Conservation (phyloP, 345 rosid species). For the Eutrema japonicum region DNA sequence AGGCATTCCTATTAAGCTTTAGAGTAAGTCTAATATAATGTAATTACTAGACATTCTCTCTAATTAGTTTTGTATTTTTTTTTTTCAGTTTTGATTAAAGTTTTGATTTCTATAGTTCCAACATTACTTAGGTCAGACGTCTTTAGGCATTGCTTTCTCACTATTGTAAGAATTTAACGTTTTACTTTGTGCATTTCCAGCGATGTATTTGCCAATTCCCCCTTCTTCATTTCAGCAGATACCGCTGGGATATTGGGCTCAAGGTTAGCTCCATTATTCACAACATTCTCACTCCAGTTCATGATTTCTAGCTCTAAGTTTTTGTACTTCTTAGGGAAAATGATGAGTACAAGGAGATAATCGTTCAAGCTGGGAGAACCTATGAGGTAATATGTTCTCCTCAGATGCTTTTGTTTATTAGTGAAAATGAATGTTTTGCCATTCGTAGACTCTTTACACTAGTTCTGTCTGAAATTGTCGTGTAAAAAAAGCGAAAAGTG, state of each 20-base stretch:
- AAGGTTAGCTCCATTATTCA: slow-evolving; percentile 53
- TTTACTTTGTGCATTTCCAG: slow-evolving; percentile 48
- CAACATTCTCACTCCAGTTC: slow-evolving; percentile 28
- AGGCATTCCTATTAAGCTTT: slow-evolving; percentile 20
- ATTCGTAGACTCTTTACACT: slow-evolving; percentile 10
- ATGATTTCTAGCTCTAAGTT: slow-evolving; percentile 24
- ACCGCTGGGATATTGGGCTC: slow-evolving; percentile 68
- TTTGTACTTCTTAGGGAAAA: slow-evolving; percentile 56
- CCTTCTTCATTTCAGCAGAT: slow-evolving; percentile 92
- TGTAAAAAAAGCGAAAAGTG: slow-evolving; percentile 6
- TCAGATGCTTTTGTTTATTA: slow-evolving; percentile 22
- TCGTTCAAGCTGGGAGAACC: slow-evolving; percentile 73
- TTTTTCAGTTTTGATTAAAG: slow-evolving; percentile 4
- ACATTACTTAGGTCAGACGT: slow-evolving; percentile 1
- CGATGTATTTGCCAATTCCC: slow-evolving; percentile 87
- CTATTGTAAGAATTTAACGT: slow-evolving; percentile 18
- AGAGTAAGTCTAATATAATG: not conserved
- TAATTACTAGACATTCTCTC: slow-evolving; percentile 2
- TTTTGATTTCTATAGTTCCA: not conserved
- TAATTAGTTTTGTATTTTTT: not conserved
- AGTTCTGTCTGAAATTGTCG: slow-evolving; percentile 1
- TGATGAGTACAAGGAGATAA: slow-evolving; percentile 90
- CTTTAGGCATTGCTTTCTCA: slow-evolving; percentile 33
- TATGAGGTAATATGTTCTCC: slow-evolving; percentile 62
- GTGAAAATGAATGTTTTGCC: slow-evolving; percentile 9